These are phyloP conservation scores for Suhomyces bribrorum DNA, from an alignment of 1,139 yeast genomes.

Conservation along the genomic window DNA sequence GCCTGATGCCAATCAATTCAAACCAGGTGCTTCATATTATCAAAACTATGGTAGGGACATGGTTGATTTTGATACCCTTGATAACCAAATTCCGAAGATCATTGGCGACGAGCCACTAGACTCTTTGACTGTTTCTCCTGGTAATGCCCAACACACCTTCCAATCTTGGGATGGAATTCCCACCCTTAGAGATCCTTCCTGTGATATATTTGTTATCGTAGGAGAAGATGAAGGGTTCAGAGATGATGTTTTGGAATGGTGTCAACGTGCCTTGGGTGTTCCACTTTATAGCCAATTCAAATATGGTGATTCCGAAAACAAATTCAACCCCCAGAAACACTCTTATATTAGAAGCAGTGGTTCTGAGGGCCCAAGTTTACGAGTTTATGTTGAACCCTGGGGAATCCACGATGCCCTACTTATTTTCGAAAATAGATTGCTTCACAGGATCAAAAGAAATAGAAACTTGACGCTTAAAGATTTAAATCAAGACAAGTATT, in stretches of 20 bases:
- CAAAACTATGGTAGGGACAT: slow-evolving; percentile 38
- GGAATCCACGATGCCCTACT: slow-evolving; percentile 45
- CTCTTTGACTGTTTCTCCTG: slow-evolving; percentile 22
- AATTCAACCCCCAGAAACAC: slow-evolving; percentile 21
- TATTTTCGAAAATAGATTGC: slow-evolving; percentile 31
- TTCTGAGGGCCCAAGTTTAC: slow-evolving; percentile 19
- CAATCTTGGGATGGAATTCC: slow-evolving; percentile 36
- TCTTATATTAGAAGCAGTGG: slow-evolving; percentile 17
- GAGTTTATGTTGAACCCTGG: slow-evolving; percentile 42
- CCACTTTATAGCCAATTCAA: slow-evolving; percentile 23
- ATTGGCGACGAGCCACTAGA: slow-evolving; percentile 18
- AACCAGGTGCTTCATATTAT: slow-evolving; percentile 36
- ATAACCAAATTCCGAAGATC: slow-evolving; percentile 30
- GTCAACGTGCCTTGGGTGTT: slow-evolving; percentile 32
- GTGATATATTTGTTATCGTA: slow-evolving; percentile 31
- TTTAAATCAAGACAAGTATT: slow-evolving; percentile 22
- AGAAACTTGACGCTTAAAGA: slow-evolving; percentile 7
- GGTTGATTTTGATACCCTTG: slow-evolving; percentile 35
- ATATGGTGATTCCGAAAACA: slow-evolving; percentile 30
- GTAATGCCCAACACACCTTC: slow-evolving; percentile 17
- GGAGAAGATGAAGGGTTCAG: slow-evolving; percentile 50
- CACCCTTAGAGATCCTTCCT: slow-evolving; percentile 27
- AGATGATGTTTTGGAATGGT: slow-evolving; percentile 44
- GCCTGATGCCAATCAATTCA: slow-evolving; percentile 17
- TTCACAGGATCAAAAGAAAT: slow-evolving; percentile 8